Evolutionary conservation across 148 eudicot species (phyloP).

Genomic region (Heliamphora exappendiculata): DNA sequence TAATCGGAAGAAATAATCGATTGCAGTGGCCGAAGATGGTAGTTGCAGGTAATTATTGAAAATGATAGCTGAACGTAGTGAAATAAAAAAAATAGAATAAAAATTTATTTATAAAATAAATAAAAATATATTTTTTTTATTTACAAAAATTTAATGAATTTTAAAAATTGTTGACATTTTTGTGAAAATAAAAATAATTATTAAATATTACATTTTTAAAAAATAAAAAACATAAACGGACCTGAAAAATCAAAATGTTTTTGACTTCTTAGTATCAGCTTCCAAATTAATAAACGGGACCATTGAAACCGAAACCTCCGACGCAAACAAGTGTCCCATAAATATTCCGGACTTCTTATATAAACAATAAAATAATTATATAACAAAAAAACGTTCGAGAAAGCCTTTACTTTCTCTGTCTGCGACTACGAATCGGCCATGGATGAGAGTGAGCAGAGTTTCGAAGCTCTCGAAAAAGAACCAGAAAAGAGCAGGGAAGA

Average conservation of each 20-base stretch:
- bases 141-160: neutral
- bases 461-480: conserved; percentile 3
- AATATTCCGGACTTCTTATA: neutral
- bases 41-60: too few relatives aligned
- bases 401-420: conserved; percentile 9
- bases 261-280: too few relatives aligned
- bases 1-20: too few relatives aligned
- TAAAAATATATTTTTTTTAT: too few relatives aligned
- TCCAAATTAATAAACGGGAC: too few relatives aligned
- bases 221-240: neutral
- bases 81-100: too few relatives aligned
- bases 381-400: conserved; percentile 6
- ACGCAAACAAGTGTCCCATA: neutral
- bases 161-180: too few relatives aligned
- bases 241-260: neutral
- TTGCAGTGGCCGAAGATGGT: too few relatives aligned
- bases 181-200: too few relatives aligned
- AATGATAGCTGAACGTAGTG: too few relatives aligned
- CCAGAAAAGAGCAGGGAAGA: neutral
- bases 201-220: too few relatives aligned
- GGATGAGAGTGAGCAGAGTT: conserved; percentile 10
- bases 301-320: neutral
- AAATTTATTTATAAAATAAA: too few relatives aligned
- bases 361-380: neutral
- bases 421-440: conserved; percentile 12